Evolutionary conservation across 768 basidiomycete genomes (phyloP).

Genomic region (Lactarius tabidus): DNA sequence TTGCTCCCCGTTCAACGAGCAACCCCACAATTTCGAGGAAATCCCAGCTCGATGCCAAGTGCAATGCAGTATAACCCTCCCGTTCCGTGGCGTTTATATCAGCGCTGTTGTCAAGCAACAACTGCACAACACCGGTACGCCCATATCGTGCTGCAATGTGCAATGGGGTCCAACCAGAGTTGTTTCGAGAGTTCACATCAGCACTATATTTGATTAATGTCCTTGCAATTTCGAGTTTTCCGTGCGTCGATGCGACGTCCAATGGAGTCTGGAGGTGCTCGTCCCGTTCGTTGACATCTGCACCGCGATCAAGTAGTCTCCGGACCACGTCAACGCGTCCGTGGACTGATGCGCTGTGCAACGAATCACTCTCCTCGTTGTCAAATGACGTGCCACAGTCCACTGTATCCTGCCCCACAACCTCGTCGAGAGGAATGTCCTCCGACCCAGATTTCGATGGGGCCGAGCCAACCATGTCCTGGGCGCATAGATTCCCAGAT

Average conservation of each 20-base stretch:
- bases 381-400: too few species aligned
- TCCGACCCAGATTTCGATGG: background rate
- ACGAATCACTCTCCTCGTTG: background rate
- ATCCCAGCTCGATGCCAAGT: background rate
- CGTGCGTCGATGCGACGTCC: background rate
- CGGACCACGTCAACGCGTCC: background rate
- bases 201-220: background rate
- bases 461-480: too few species aligned
- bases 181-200: background rate
- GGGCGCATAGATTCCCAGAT: too few species aligned
- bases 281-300: background rate
- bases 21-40: background rate
- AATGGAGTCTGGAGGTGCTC: background rate
- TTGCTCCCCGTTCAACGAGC: background rate
- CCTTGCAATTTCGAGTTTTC: background rate
- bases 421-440: too few species aligned
- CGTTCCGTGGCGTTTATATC: too few species aligned
- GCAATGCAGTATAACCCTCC: background rate
- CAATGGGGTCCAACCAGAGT: background rate
- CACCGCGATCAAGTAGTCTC: too few species aligned
- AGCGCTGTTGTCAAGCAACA: constrained; percentile 4
- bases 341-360: background rate
- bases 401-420: too few species aligned
- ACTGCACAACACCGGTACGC: background rate
- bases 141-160: background rate